These are phyloP conservation scores for Nakataea oryzae DNA, from an alignment of 2,329 filamentous ascomycete species.

Conservation along the genomic window DNA sequence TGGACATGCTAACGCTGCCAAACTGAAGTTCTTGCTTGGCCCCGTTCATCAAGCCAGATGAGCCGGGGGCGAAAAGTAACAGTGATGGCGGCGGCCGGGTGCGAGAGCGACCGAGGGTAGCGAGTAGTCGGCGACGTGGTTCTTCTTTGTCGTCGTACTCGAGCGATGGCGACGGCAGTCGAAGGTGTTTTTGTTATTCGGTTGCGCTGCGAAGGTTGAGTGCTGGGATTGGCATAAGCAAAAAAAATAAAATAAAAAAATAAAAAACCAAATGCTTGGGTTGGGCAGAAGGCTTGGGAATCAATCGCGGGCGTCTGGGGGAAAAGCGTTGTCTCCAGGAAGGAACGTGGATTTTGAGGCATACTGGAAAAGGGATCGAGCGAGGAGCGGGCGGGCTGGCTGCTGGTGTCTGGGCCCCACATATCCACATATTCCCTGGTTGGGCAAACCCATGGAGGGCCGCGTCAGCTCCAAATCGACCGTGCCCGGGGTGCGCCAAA, in stretches of 20 bases:
- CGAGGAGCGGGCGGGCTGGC: neutral
- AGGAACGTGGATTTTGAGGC: constrained; percentile 2
- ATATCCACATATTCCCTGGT: constrained; percentile 1
- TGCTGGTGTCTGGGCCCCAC: neutral
- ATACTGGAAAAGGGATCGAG: constrained; percentile 2
- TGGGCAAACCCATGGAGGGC: constrained; percentile 4
- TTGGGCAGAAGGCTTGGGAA: neutral
- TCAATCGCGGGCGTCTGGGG: neutral
- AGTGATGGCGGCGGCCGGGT: neutral
- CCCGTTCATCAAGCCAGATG: neutral
- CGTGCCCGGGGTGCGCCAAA: neutral
- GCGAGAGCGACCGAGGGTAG: neutral
- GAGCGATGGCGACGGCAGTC: neutral
- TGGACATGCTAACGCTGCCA: constrained; percentile 3
- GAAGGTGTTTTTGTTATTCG: neutral
- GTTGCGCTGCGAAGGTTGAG: neutral
- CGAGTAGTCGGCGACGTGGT: no score
- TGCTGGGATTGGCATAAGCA: neutral
- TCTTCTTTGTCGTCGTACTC: neutral
- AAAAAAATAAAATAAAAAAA: neutral
- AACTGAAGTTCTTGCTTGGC: constrained; percentile 1
- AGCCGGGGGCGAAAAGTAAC: neutral
- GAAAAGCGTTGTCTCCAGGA: neutral
- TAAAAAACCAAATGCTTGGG: neutral
- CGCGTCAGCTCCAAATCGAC: constrained; percentile 3